Base-by-base conservation (phyloP, 805 yeast genomes). In the Hanseniaspora vineae region DNA sequence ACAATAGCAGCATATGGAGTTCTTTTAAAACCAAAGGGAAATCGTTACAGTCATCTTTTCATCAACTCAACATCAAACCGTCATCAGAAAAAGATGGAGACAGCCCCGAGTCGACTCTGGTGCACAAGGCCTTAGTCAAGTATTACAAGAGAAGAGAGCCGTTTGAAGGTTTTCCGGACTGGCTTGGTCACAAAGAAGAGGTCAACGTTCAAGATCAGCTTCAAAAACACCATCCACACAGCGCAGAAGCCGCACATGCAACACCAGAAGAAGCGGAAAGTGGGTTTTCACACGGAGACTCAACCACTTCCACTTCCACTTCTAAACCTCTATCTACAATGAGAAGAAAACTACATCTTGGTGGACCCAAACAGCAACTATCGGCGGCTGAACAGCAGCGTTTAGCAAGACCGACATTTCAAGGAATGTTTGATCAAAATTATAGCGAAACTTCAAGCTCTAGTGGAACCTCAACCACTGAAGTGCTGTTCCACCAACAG, bases 71-170 rank as follows among this genome's bases (percentile, higher is more conserved):
- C 2, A 42, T 56, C 1, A 59, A 55, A 43, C n/a, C 19, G 3
- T 37, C 40, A 10, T 11, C 58, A 6, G 77, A 73, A 44, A 58
- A 61, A 42, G 77, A 73, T 50, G 75, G 75, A 23, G 67, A 64
- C 31, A 53, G 64, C 1, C 65, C 66, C 23, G 65, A 65, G 12
- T 64, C 71, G 32, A 73, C 78, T 0, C 62, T 71, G 8, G 63
- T 73, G 5, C 72, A 71, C 50, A 66, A 72, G 49, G 70, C 76
- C 1, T 51, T 73, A 42, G 67, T 70, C 11, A 61, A 64, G 45
- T 69, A 58, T 55, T 73, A 72, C 51, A 51, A 60, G 44, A 55
- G 51, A 14, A 60, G 57, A 42, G 62, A 57, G 35, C 64, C 63
- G 0, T 62, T 62, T 45, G 57, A 59, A 32, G 68, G 67, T 1